Evolutionary conservation across 1,139 yeast species (phyloP).

Genomic region (Yamadazyma triangularis): DNA sequence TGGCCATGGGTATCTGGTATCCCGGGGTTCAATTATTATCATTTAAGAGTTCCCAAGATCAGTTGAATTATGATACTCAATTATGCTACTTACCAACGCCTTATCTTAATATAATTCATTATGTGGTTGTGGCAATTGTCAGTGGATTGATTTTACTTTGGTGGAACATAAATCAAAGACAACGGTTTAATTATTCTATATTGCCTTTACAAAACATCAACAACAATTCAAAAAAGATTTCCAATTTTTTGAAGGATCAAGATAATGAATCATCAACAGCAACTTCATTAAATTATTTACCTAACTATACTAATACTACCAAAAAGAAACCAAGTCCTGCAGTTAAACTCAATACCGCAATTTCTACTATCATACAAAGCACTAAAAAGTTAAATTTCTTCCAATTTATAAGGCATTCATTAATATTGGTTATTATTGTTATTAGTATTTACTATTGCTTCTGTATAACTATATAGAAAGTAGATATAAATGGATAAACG

Average conservation of each 20-base stretch:
- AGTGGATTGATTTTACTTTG: conserved; percentile 25
- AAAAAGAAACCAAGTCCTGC: neutral
- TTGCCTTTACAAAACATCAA: conserved; percentile 12
- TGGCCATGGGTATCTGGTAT: conserved; percentile 55
- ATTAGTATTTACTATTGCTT: conserved; percentile 15
- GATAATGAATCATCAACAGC: conserved; percentile 10
- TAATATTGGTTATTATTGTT: conserved; percentile 13
- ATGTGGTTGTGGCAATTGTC: conserved; percentile 33
- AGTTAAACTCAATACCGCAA: neutral
- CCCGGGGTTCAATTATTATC: conserved; percentile 54
- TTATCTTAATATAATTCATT: conserved; percentile 37
- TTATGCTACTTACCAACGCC: conserved; percentile 50
- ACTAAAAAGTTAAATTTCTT: conserved; percentile 12
- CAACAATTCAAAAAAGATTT: conserved; percentile 16
- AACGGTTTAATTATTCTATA: conserved; percentile 11
- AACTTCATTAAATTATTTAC: conserved; percentile 1
- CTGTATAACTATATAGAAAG: too few relatives aligned
- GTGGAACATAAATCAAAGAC: conserved; percentile 27
- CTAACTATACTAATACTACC: conserved; percentile 6
- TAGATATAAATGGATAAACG: too few relatives aligned
- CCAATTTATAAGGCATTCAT: conserved; percentile 16
- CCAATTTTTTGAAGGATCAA: conserved; percentile 20
- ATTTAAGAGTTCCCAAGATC: conserved; percentile 16
- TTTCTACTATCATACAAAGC: neutral
- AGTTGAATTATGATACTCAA: conserved; percentile 30